These are phyloP conservation scores for Rhododendron simsii DNA, from an alignment of 148 eudicot species.

Conservation along the genomic window DNA sequence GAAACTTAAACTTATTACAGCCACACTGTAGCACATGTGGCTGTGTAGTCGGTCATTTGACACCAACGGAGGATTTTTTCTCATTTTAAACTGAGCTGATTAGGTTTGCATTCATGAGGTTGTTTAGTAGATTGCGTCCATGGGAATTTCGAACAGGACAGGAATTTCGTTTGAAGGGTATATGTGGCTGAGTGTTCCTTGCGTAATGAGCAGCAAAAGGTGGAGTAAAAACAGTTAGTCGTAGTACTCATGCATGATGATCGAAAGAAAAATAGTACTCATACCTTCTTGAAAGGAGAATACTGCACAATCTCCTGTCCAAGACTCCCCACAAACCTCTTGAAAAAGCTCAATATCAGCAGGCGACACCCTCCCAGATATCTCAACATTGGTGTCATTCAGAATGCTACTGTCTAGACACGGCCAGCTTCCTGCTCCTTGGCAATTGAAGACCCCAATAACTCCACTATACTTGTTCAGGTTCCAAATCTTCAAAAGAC, in stretches of 20 bases:
- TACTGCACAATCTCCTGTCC: constrained; percentile 38
- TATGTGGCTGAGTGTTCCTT: not conserved
- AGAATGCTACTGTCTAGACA: constrained; percentile 10
- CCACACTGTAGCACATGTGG: not conserved
- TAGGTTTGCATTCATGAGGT: not conserved
- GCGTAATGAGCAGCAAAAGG: not conserved
- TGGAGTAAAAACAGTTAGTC: not conserved
- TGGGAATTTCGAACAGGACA: not conserved
- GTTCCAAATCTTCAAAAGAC: constrained; percentile 48
- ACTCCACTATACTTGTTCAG: constrained; percentile 39
- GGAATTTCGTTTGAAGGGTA: not conserved
- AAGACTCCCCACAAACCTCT: constrained; percentile 28
- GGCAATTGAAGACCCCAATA: constrained; percentile 42
- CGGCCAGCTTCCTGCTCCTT: constrained; percentile 49
- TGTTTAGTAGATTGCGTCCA: not conserved
- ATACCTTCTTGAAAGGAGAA: constrained; percentile 33
- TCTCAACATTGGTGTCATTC: not conserved
- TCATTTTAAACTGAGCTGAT: not conserved
- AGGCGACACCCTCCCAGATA: constrained; percentile 28
- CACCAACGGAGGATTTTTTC: not conserved
- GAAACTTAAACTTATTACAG: not conserved
- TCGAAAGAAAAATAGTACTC: not conserved
- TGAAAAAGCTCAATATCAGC: constrained; percentile 34
- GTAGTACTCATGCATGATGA: not conserved
- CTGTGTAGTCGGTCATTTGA: not conserved